Percentiles rank a stretch among this genome's conserved stretches.
Evolutionary conservation across 192 early-diverging fungal genomes (phyloP).

Genomic region (Podila epigama): DNA sequence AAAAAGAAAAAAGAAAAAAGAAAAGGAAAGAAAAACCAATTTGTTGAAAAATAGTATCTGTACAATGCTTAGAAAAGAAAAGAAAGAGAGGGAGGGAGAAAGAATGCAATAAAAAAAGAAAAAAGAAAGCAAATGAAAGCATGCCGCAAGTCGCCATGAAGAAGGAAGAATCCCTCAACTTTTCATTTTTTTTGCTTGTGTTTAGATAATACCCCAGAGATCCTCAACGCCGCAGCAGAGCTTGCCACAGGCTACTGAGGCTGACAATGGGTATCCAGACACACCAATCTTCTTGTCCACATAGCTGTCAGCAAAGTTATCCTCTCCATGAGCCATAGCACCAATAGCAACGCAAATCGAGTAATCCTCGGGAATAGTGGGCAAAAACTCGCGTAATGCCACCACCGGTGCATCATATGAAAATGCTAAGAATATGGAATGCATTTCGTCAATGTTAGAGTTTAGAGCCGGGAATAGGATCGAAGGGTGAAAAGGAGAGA

Average conservation of each 20-base stretch:
- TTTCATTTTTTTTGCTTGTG: neutral
- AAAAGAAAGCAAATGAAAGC: constrained; percentile 10
- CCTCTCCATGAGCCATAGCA: constrained; percentile 95
- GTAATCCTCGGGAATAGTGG: constrained; percentile 78
- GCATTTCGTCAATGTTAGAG: neutral
- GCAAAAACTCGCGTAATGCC: constrained; percentile 80
- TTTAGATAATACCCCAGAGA: constrained; percentile 81
- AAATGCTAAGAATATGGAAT: constrained; percentile 61
- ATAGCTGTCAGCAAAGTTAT: constrained; percentile 94
- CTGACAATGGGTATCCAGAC: constrained; percentile 95
- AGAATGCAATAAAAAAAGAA: constrained; percentile 5
- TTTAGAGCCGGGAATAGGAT: neutral
- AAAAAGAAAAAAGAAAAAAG: constrained; percentile 17
- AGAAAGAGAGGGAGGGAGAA: neutral
- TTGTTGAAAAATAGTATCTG: constrained; percentile 6
- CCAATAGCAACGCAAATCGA: constrained; percentile 93
- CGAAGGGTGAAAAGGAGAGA: neutral
- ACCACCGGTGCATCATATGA: constrained; percentile 91
- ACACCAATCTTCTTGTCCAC: constrained; percentile 98
- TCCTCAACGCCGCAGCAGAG: constrained; percentile 89
- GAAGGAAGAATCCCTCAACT: neutral
- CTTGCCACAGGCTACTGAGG: constrained; percentile 97
- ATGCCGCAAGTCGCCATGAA: neutral
- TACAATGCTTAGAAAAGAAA: no score
- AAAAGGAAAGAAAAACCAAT: constrained; percentile 3